Base-by-base conservation (phyloP, 352 stramenopile species). In the Pythium plurisporium region DNA sequence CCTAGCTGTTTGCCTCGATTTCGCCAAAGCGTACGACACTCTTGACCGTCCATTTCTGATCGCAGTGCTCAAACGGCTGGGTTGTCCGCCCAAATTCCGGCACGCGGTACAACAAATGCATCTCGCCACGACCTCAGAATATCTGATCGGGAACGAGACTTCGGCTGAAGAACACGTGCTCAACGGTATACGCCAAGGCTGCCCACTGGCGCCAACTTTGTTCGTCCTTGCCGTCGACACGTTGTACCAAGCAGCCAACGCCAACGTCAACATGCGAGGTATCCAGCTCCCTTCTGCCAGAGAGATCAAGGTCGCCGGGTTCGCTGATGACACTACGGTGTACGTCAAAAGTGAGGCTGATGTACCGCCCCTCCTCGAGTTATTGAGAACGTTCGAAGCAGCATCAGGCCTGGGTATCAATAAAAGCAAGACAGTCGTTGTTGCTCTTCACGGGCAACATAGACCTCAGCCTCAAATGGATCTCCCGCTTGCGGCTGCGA, bases 111-210 rank as follows among this genome's bases (percentile, higher is more conserved):
- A 11, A 0, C 9, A 34, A 12, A 38, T 46, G 49, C 49, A 56
- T 17, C 23, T 56, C 0, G 34, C 25, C 7, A 56, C 49, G 2
- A 47, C 49, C 2, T 34, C 49, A 15, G 23, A 2, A 5, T 56
- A 36, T n/a, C 5, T 46, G 2, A 37, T 17, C 1, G 37, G 47
- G 1, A 15, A 9, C 3, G 34, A 30, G 5, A 2, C 37, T 17
- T 56, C 36, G 1, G 14, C 5, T 17, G 49, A 57, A 3, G 17
- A 47, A 8, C 19, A 5, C 2, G 19, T 57, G 2, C 22, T 25
- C 5, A 53, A 34, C 17, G 53, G 53, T 1, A 60, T 61, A 11
- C 34, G 53, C 2, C 42, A 61, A 15, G 53, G 53, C 5, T 61
- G 53, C 19, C 53, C 53, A 11, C 23, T 61, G 2, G 51, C 53